phyloP scores from a whole-genome alignment of 139 green algal species.

The Haematococcus lacustris region DNA sequence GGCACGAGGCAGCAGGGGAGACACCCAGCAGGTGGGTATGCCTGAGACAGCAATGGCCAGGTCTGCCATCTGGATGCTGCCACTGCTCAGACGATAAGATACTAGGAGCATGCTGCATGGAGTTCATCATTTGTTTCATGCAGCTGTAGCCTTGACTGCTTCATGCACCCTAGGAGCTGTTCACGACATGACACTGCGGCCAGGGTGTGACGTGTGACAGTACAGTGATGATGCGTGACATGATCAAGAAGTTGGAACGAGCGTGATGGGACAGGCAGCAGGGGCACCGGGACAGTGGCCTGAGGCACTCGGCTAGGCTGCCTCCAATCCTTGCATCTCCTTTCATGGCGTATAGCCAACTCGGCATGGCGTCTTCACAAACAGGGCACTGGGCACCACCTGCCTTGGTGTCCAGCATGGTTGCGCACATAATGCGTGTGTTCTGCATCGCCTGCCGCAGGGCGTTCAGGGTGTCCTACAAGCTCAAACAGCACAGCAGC shows the following conservation, averaged over 20 bases:
- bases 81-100: neutral
- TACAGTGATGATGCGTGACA: too few relatives aligned
- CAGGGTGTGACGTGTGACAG: too few relatives aligned
- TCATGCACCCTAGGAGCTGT: too few relatives aligned
- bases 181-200: too few relatives aligned
- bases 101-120: neutral
- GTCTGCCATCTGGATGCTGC: neutral
- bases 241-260: too few relatives aligned
- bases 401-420: slow-evolving; percentile 98
- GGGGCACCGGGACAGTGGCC: too few relatives aligned
- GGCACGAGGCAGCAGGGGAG: neutral
- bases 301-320: too few relatives aligned
- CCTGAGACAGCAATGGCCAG: neutral
- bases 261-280: too few relatives aligned
- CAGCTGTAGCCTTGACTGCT: too few relatives aligned
- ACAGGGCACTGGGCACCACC: neutral
- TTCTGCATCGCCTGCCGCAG: slow-evolving; percentile 76
- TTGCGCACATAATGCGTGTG: slow-evolving; percentile 92
- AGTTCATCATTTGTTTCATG: too few relatives aligned
- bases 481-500: neutral
- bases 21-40: neutral
- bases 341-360: neutral
- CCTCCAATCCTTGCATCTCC: too few relatives aligned
- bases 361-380: neutral
- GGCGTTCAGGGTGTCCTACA: slow-evolving; percentile 87